Evolutionary conservation across 176 grass and related monocot species (phyloP).

Genomic region (Melocanna baccifera): DNA sequence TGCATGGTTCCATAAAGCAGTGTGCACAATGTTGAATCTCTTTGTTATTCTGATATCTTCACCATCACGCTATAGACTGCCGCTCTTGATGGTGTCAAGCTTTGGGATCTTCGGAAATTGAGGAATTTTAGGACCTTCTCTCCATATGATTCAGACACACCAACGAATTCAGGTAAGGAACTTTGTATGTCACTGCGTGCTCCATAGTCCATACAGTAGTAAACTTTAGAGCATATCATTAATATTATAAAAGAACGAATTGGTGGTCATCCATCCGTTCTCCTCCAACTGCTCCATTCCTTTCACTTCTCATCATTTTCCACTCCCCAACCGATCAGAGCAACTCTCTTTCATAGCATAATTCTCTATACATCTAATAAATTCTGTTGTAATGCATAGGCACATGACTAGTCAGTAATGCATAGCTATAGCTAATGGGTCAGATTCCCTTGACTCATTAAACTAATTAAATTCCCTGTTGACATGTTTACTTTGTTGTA

Average conservation of each 20-base stretch:
- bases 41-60: conserved; percentile 35
- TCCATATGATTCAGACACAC: conserved; percentile 81
- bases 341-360: too few species aligned
- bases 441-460: background rate
- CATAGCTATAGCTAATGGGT: background rate
- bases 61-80: conserved; percentile 59
- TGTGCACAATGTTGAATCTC: background rate
- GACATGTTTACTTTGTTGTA: background rate
- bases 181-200: background rate
- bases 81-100: conserved; percentile 93
- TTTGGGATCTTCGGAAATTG: conserved; percentile 99
- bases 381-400: too few species aligned
- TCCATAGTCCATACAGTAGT: background rate
- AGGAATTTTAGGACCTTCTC: conserved; percentile 96
- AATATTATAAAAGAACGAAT: too few species aligned
- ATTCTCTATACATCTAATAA: too few species aligned
- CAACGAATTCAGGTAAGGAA: conserved; percentile 84
- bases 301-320: too few species aligned
- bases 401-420: background rate
- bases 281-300: too few species aligned
- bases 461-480: background rate
- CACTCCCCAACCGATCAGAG: too few species aligned
- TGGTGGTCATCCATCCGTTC: too few species aligned
- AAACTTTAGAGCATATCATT: background rate
- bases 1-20: conserved; percentile 15